Evolutionary conservation across 345 rosid genomes (phyloP), one percentile per base, ranked within the genome.

Genomic region (Citrus reticulata): DNA sequence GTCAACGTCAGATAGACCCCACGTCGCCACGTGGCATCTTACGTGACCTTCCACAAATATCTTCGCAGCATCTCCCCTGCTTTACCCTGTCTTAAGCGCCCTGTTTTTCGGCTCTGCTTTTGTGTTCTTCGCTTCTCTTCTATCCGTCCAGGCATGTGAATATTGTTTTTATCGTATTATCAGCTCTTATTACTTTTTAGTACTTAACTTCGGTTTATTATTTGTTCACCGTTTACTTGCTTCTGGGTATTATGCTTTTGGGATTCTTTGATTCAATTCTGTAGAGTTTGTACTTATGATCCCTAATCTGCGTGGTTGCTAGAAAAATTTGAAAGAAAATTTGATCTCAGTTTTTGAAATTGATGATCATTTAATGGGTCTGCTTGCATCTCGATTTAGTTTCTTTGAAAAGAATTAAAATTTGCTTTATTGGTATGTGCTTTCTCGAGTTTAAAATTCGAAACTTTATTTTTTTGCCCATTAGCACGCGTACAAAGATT

Each of bases 21-120:
- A 73, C 65, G 2, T 34, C 13, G 63, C 82, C 81, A 66, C 76
- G 82, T 85, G 74, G 70, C 42, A 51, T 17, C 42, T 54, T 7
- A 13, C 29, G 16, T 63, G 76, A 72, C 82, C 76, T 55, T 40
- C 39, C n/a, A 0, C 80, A 71, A 81, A 74, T 81, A 81, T 81
- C 86, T 80, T 70, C 63, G 63, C 42, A 30, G 68, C 83, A 77
- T 81, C 77, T 76, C 59, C 65, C 58, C 11, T 5, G 42, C 70
- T 51, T 66, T 51, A 39, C 7, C 61, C 57, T 55, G 65, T n/a
- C 27, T 39, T n/a, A 22, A 49, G 72, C 55, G 39, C 75, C 27
- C 61, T 6, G 34, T 22, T 4, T 75, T 51, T 65, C 13, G 19
- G 30, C 63, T 16, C 61, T 54, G 70, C 30, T 10, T 66, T 49